Evolutionary conservation across 2,329 filamentous ascomycete species (phyloP).

Genomic region (Xylaria sp.): DNA sequence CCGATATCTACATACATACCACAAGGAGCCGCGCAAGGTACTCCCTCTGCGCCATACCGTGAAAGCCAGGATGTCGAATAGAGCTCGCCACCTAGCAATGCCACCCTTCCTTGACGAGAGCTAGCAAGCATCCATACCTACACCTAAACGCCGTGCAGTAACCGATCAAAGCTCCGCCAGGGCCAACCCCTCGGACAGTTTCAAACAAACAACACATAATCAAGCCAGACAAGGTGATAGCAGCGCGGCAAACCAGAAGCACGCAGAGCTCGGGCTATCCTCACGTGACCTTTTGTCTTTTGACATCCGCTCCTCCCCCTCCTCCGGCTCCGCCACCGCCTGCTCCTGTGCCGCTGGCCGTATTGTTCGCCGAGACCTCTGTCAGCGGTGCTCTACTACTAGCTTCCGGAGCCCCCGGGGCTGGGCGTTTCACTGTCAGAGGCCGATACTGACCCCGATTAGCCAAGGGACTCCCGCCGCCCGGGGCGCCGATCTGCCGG

Average conservation of each 20-base stretch:
- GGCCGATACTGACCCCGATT: conserved; percentile 63
- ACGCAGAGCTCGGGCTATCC: background rate
- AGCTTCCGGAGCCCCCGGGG: conserved; percentile 31
- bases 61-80: background rate
- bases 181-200: background rate
- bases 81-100: background rate
- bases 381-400: conserved; percentile 48
- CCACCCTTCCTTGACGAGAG: background rate
- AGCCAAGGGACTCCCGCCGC: conserved; percentile 56
- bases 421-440: conserved; percentile 59
- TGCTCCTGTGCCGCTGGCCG: conserved; percentile 29
- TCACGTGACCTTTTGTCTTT: conserved; percentile 52
- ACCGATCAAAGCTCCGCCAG: background rate
- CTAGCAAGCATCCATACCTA: background rate
- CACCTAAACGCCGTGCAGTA: background rate
- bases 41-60: background rate
- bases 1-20: background rate
- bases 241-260: no score
- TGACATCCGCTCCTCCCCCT: conserved; percentile 46
- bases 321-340: no score
- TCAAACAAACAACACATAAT: conserved; percentile 1
- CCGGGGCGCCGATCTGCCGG: conserved; percentile 63
- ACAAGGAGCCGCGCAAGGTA: background rate
- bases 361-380: conserved; percentile 53
- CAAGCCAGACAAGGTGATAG: background rate